Conservation (phyloP, 176 grass and related monocot genomes). For the Alopecurus myosuroides region DNA sequence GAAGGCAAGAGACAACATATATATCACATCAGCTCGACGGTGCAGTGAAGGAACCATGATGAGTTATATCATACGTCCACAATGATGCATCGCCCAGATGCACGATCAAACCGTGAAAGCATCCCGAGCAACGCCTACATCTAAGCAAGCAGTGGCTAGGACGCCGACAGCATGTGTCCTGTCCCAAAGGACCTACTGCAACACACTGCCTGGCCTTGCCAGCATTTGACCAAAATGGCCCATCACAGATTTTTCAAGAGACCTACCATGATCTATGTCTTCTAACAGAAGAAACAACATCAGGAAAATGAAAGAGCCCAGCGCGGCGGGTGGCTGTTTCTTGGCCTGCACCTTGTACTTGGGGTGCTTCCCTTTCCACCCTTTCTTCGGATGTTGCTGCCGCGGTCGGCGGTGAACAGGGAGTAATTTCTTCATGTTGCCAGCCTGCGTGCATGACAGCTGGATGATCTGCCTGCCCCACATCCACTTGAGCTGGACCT, state of each 20-base stretch:
- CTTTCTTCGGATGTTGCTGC: background rate
- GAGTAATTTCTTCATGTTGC: slow-evolving; percentile 1
- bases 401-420: background rate
- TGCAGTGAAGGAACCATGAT: too few species aligned
- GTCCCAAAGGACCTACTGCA: too few species aligned
- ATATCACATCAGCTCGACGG: too few species aligned
- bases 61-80: too few species aligned
- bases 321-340: background rate
- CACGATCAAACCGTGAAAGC: too few species aligned
- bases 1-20: too few species aligned
- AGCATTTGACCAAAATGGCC: background rate
- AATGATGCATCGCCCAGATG: too few species aligned
- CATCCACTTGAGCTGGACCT: slow-evolving; percentile 2
- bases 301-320: background rate
- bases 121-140: too few species aligned
- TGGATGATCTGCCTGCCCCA: background rate
- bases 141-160: too few species aligned
- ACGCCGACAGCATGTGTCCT: too few species aligned
- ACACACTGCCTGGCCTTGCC: background rate
- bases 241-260: background rate
- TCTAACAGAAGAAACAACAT: background rate
- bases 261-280: background rate
- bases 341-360: background rate
- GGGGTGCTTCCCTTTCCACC: background rate
- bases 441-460: background rate